These are phyloP conservation scores for Metrosideros polymorpha DNA, from an alignment of 441 rosid species.

Conservation along the genomic window DNA sequence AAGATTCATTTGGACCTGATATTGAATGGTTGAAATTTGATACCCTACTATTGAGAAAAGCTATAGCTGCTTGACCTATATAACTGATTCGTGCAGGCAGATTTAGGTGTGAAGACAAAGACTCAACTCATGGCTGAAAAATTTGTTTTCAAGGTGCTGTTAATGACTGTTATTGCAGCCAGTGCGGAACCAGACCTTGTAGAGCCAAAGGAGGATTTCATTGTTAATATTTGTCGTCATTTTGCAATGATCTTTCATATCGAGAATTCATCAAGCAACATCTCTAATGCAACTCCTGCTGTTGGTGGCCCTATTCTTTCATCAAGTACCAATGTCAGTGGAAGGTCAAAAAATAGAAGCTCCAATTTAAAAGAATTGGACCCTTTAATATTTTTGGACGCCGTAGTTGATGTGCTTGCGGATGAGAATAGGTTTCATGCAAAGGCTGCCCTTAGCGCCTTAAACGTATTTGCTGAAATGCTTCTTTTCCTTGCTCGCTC, in stretches of 20 bases:
- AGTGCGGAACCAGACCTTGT: conserved; percentile 75
- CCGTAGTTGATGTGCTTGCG: conserved; percentile 86
- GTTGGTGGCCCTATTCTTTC: conserved; percentile 45
- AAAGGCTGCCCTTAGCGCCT: conserved; percentile 77
- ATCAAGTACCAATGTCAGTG: conserved; percentile 31
- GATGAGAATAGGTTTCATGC: conserved; percentile 91
- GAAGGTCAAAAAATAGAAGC: conserved; percentile 51
- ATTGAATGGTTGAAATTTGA: not conserved
- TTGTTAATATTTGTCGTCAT: conserved; percentile 79
- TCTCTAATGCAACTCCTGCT: conserved; percentile 36
- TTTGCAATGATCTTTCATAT: conserved; percentile 90
- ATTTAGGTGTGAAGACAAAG: conserved; percentile 96
- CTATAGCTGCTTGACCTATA: not conserved
- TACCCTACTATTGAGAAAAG: not conserved
- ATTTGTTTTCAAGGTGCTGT: conserved; percentile 87
- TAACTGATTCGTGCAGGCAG: conserved; percentile 49
- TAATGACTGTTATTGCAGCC: conserved; percentile 79
- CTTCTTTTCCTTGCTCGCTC: conserved; percentile 83
- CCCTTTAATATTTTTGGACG: conserved; percentile 86
- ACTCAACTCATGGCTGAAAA: conserved; percentile 97
- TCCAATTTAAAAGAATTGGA: conserved; percentile 79
- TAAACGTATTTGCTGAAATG: conserved; percentile 87
- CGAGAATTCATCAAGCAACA: conserved; percentile 42
- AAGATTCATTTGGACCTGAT: not conserved
- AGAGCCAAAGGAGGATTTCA: conserved; percentile 74